Evolutionary conservation across 805 yeast species (phyloP).

Genomic region (Helenozyma baotianmanensis): DNA sequence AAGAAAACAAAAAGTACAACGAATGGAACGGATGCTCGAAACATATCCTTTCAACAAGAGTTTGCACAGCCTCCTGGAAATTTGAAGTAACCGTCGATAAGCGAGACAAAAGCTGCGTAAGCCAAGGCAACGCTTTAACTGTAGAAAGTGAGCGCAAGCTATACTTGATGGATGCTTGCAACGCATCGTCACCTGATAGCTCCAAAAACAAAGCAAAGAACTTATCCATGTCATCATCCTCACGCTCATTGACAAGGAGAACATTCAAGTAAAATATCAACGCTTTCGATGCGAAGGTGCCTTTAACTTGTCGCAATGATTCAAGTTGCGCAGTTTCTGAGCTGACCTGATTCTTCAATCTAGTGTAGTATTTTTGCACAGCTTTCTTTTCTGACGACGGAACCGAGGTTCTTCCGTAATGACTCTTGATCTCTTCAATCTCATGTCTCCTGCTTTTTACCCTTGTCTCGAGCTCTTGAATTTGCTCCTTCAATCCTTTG

Average conservation of each 20-base stretch:
- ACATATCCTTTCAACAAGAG: conserved; percentile 45
- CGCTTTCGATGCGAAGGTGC: conserved; percentile 48
- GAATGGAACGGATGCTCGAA: conserved; percentile 69
- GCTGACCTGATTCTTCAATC: conserved; percentile 42
- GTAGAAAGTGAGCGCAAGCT: conserved; percentile 46
- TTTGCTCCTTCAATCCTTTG: conserved; percentile 38
- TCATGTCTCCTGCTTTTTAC: conserved; percentile 43
- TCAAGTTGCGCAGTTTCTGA: conserved; percentile 48
- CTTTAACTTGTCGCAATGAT: conserved; percentile 31
- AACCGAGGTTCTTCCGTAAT: conserved; percentile 37
- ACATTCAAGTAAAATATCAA: conserved; percentile 56
- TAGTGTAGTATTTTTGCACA: conserved; percentile 49
- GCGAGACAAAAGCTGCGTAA: conserved; percentile 74
- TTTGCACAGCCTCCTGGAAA: conserved; percentile 55
- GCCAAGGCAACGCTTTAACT: conserved; percentile 71
- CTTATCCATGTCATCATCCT: conserved; percentile 59
- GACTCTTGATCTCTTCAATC: conserved; percentile 43
- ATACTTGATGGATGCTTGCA: conserved; percentile 40
- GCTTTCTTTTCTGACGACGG: conserved; percentile 46
- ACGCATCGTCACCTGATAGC: conserved; percentile 39
- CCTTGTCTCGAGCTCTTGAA: conserved; percentile 37
- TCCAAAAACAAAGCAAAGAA: conserved; percentile 84
- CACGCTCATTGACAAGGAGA: conserved; percentile 38
- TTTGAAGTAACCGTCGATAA: conserved; percentile 42
- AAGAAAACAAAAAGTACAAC: conserved; percentile 56